These are phyloP conservation scores for Immersiporthe knoxdaviesiana DNA, from an alignment of 2,329 filamentous ascomycete genomes.

Conservation along the genomic window DNA sequence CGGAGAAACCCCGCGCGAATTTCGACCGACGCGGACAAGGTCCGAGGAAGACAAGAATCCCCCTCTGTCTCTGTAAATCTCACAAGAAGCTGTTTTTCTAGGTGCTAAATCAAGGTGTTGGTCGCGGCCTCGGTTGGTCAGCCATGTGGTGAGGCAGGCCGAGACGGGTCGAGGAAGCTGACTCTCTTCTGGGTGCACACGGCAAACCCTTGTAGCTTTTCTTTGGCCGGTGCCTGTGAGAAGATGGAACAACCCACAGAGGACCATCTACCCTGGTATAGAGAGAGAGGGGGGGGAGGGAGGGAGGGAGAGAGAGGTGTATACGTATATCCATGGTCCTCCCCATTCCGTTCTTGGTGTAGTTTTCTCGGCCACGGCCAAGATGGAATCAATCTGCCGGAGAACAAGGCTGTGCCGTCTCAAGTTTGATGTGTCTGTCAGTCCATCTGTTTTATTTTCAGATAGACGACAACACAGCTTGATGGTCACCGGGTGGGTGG, in stretches of 20 bases:
- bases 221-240: not conserved
- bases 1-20: not conserved
- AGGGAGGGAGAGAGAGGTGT: too few relatives aligned
- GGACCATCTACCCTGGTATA: not conserved
- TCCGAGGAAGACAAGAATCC: not conserved
- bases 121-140: conserved; percentile 5
- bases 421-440: not conserved
- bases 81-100: too few relatives aligned
- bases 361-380: not conserved
- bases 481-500: not conserved
- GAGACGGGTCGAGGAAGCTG: conserved; percentile 17
- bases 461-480: not conserved
- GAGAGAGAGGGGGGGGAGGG: too few relatives aligned
- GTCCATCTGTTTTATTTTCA: not conserved
- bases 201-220: not conserved
- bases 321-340: too few relatives aligned
- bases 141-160: conserved; percentile 7
- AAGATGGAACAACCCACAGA: not conserved
- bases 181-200: not conserved
- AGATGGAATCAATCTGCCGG: not conserved
- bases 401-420: not conserved
- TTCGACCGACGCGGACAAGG: not conserved
- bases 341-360: not conserved
- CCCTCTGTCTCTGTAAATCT: too few relatives aligned
- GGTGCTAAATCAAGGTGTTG: conserved; percentile 25